Percentiles rank a stretch among this genome's conserved stretches.
These are phyloP conservation scores for Blastomyces percursus DNA, from an alignment of 2,329 filamentous ascomycete genomes.

Conservation along the genomic window DNA sequence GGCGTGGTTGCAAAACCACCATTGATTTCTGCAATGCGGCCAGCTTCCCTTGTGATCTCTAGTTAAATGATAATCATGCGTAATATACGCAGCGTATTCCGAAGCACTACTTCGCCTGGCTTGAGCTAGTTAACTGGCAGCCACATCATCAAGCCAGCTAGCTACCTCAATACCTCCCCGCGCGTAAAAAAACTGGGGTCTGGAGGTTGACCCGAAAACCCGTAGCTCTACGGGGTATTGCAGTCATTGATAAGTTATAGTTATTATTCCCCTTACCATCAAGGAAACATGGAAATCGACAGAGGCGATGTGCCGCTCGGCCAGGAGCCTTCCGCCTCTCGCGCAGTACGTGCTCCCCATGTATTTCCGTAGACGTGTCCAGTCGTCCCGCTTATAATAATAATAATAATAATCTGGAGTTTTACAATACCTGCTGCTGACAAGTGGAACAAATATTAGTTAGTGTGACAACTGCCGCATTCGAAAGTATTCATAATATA, in stretches of 20 bases:
- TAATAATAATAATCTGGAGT: not conserved
- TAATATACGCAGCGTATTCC: not conserved
- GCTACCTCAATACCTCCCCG: not conserved
- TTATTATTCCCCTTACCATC: not conserved
- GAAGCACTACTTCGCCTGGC: not conserved
- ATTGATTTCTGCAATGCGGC: not conserved
- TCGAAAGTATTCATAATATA: slow-evolving; percentile 8
- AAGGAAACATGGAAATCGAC: not conserved
- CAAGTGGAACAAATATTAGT: not conserved
- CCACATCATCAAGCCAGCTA: not conserved
- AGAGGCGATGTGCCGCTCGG: not conserved
- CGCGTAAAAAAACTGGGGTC: not conserved
- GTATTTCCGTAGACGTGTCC: not conserved
- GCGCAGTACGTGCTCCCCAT: not conserved
- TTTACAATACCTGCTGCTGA: not conserved
- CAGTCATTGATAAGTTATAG: not conserved
- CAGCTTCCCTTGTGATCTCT: not conserved
- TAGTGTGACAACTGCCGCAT: slow-evolving; percentile 15
- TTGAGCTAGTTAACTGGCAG: not conserved
- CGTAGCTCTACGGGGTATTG: not conserved
- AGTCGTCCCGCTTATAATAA: no score
- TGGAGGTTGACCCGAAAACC: not conserved
- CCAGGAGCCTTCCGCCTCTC: not conserved
- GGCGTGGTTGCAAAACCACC: not conserved
- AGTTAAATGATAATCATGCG: not conserved